A percentile compares a stretch with the other conserved stretches of the same genome.
These are phyloP conservation scores for Coniochaeta prunicola DNA, from an alignment of 2,329 filamentous ascomycete species.

Conservation along the genomic window DNA sequence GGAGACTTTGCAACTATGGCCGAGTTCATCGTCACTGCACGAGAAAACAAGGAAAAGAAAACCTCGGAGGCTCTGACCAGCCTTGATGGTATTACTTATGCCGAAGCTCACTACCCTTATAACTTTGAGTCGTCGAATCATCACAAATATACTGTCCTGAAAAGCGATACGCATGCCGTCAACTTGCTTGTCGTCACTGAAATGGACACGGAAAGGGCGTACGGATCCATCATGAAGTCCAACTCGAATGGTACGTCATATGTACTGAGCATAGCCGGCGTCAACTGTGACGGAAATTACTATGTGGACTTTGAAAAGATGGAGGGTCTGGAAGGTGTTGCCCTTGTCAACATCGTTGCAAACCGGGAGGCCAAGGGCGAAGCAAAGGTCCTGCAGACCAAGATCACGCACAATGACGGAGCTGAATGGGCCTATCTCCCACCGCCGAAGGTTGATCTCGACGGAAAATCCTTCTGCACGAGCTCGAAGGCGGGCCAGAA, in stretches of 20 bases:
- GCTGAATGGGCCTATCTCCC: slow-evolving; percentile 74
- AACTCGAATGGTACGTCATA: slow-evolving; percentile 98
- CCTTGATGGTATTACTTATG: slow-evolving; percentile 76
- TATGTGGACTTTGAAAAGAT: slow-evolving; percentile 98
- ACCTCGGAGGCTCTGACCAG: slow-evolving; percentile 74
- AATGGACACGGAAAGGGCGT: slow-evolving; percentile 54
- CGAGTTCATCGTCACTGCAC: slow-evolving; percentile 89
- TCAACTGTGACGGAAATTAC: slow-evolving; percentile 70
- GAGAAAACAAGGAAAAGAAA: slow-evolving; percentile 58
- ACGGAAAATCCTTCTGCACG: slow-evolving; percentile 69
- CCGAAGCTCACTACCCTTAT: slow-evolving; percentile 75
- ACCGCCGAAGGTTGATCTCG: slow-evolving; percentile 63
- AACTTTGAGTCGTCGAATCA: slow-evolving; percentile 76
- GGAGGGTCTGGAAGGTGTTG: slow-evolving; percentile 82
- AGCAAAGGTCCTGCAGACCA: slow-evolving; percentile 75
- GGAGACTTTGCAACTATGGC: slow-evolving; percentile 89
- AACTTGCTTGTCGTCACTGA: slow-evolving; percentile 89
- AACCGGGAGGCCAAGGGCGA: slow-evolving; percentile 62
- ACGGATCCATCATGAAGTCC: slow-evolving; percentile 90
- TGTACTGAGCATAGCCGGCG: slow-evolving; percentile 70
- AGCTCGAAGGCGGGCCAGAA: slow-evolving; percentile 27
- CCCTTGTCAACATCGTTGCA: slow-evolving; percentile 75
- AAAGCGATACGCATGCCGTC: slow-evolving; percentile 89
- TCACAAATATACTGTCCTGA: slow-evolving; percentile 83
- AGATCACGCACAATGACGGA: slow-evolving; percentile 95